Evolutionary conservation across 2,329 filamentous ascomycete genomes (phyloP).

Genomic region (Zymoseptoria tritici): DNA sequence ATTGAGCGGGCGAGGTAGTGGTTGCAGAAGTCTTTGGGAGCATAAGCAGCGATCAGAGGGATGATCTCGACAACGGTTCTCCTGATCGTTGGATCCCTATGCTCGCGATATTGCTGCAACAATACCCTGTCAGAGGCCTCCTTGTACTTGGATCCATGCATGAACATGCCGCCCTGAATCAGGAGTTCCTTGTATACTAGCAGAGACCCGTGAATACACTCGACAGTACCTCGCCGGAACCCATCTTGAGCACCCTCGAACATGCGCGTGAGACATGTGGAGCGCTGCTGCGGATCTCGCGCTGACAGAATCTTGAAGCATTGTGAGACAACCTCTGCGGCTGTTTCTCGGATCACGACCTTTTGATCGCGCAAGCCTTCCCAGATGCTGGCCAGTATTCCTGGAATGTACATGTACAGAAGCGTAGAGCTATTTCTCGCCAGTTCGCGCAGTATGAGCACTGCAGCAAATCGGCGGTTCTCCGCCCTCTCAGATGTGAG

Average conservation of each 20-base stretch:
- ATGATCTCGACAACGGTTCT: conserved; percentile 87
- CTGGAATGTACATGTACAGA: conserved; percentile 90
- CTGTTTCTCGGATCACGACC: conserved; percentile 83
- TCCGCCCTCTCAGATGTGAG: conserved; percentile 91
- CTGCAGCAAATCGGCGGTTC: conserved; percentile 85
- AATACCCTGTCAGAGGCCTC: conserved; percentile 90
- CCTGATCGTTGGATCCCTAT: conserved; percentile 78
- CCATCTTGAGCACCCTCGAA: conserved; percentile 77
- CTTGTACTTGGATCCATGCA: conserved; percentile 82
- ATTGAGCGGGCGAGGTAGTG: conserved; percentile 92
- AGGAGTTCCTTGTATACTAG: conserved; percentile 88
- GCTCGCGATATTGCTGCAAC: conserved; percentile 69
- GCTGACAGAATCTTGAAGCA: conserved; percentile 95
- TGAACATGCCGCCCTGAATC: conserved; percentile 95
- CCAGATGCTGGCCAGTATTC: conserved; percentile 95
- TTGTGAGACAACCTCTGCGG: conserved; percentile 85
- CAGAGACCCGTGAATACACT: conserved; percentile 88
- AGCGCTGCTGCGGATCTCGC: conserved; percentile 79
- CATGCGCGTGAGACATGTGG: conserved; percentile 83
- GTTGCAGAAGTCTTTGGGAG: conserved; percentile 80
- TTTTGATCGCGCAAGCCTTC: conserved; percentile 83
- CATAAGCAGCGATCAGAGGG: conserved; percentile 85
- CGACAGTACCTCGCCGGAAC: conserved; percentile 71
- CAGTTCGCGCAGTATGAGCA: conserved; percentile 82
- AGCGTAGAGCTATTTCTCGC: conserved; percentile 89